These are phyloP conservation scores for Monascus purpureus DNA, from an alignment of 495 filamentous ascomycete genomes.

Conservation along the genomic window DNA sequence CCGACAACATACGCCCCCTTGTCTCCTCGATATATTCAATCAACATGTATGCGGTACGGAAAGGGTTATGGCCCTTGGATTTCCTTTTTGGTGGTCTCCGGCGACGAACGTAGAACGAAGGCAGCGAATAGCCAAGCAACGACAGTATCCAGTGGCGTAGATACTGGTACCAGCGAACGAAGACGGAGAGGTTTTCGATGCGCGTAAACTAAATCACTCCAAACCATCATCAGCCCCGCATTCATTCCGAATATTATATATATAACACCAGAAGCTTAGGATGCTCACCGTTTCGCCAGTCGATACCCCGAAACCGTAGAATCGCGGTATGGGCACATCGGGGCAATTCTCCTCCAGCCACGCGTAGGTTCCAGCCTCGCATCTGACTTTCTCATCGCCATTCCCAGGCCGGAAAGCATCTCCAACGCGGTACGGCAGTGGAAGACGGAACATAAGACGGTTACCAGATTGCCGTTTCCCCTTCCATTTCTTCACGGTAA, in stretches of 20 bases:
- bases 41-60: conserved; percentile 15
- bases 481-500: conserved; percentile 11
- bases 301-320: conserved; percentile 23
- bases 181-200: conserved; percentile 13
- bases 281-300: conserved; percentile 12
- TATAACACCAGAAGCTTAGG: background rate
- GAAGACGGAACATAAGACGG: conserved; percentile 20
- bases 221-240: no score
- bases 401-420: conserved; percentile 19
- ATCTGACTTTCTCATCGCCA: conserved; percentile 23
- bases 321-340: conserved; percentile 15
- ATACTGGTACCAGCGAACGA: conserved; percentile 9
- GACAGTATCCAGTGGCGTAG: conserved; percentile 9
- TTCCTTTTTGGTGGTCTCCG: no score
- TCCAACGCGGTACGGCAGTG: conserved; percentile 21
- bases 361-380: conserved; percentile 21
- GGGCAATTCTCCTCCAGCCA: conserved; percentile 20
- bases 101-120: conserved; percentile 13
- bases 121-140: conserved; percentile 11
- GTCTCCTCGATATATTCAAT: conserved; percentile 16
- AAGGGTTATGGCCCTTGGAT: conserved; percentile 1
- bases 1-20: conserved; percentile 15
- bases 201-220: conserved; percentile 14
- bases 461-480: conserved; percentile 5
- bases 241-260: conserved; percentile 1